Evolutionary conservation across 129 eudicot species (phyloP).

Genomic region (Artemisia argyi): DNA sequence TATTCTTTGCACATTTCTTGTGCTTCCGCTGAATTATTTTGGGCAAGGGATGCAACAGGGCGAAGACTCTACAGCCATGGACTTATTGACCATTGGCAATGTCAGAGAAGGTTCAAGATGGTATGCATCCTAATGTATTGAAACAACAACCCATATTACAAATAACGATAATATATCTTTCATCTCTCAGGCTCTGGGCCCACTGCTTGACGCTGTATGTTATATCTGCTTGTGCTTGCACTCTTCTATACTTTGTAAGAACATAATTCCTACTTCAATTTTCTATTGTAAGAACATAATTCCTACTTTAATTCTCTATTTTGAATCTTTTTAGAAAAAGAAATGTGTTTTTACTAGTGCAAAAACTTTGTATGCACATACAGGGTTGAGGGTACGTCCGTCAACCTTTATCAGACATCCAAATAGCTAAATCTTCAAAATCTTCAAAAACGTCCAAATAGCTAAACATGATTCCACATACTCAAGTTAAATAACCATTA

Average conservation of each 20-base stretch:
- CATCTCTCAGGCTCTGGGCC: slow-evolving; percentile 80
- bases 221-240: slow-evolving; percentile 71
- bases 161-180: neutral
- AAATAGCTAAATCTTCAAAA: too few relatives aligned
- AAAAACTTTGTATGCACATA: too few relatives aligned
- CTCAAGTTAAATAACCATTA: too few relatives aligned
- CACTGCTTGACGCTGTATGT: slow-evolving; percentile 79
- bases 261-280: slow-evolving; percentile 1
- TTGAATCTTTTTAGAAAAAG: too few relatives aligned
- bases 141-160: neutral
- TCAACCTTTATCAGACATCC: too few relatives aligned
- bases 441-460: too few relatives aligned
- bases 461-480: too few relatives aligned
- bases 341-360: too few relatives aligned
- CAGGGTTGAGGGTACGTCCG: too few relatives aligned
- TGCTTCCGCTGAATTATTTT: slow-evolving; percentile 87
- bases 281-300: too few relatives aligned
- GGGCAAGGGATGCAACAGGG: slow-evolving; percentile 58
- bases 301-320: too few relatives aligned
- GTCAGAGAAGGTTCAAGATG: slow-evolving; percentile 72
- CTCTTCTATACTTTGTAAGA: slow-evolving; percentile 93
- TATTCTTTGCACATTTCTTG: slow-evolving; percentile 70
- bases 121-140: slow-evolving; percentile 29
- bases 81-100: slow-evolving; percentile 79
- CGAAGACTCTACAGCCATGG: slow-evolving; percentile 49